A percentile compares a stretch with the other conserved stretches of the same genome.
phyloP scores from a whole-genome alignment of 495 filamentous ascomycete species.

The Bathelium albidoporum region DNA sequence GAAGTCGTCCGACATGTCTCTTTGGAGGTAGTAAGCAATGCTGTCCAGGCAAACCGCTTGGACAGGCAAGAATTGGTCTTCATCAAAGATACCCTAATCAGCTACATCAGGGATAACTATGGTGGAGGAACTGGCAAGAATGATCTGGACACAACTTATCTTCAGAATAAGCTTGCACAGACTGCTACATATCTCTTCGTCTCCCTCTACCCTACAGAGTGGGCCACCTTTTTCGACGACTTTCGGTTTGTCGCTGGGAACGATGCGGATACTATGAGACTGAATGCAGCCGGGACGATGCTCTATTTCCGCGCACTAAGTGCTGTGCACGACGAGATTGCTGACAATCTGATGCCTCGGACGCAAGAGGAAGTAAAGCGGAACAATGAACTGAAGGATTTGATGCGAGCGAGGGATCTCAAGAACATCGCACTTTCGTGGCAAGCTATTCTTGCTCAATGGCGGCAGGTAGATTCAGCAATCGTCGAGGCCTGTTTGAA shows the following conservation, averaged over 20 bases:
- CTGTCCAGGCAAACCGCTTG: slow-evolving; percentile 63
- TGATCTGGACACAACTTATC: slow-evolving; percentile 52
- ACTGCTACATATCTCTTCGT: slow-evolving; percentile 88
- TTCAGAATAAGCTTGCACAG: slow-evolving; percentile 97
- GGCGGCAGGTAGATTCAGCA: slow-evolving; percentile 59
- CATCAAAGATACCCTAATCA: slow-evolving; percentile 65
- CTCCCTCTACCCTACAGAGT: slow-evolving; percentile 68
- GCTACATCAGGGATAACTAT: slow-evolving; percentile 66
- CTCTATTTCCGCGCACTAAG: slow-evolving; percentile 80
- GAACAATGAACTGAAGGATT: slow-evolving; percentile 78
- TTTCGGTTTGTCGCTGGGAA: slow-evolving; percentile 55
- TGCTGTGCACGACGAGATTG: slow-evolving; percentile 94
- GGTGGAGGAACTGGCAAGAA: slow-evolving; percentile 41
- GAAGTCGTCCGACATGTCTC: slow-evolving; percentile 80
- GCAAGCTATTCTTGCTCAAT: slow-evolving; percentile 79
- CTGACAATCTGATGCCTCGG: slow-evolving; percentile 74
- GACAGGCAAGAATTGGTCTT: slow-evolving; percentile 55
- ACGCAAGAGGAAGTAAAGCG: slow-evolving; percentile 63
- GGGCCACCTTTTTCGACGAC: slow-evolving; percentile 83
- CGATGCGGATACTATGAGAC: slow-evolving; percentile 29
- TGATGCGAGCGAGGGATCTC: slow-evolving; percentile 74
- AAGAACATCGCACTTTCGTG: slow-evolving; percentile 76
- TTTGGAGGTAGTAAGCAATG: slow-evolving; percentile 85
- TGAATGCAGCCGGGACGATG: slow-evolving; percentile 61
- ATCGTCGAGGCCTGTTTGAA: slow-evolving; percentile 80